Evolutionary conservation across 2,329 filamentous ascomycete species (phyloP).

Genomic region (Trichoderma afroharzianum): DNA sequence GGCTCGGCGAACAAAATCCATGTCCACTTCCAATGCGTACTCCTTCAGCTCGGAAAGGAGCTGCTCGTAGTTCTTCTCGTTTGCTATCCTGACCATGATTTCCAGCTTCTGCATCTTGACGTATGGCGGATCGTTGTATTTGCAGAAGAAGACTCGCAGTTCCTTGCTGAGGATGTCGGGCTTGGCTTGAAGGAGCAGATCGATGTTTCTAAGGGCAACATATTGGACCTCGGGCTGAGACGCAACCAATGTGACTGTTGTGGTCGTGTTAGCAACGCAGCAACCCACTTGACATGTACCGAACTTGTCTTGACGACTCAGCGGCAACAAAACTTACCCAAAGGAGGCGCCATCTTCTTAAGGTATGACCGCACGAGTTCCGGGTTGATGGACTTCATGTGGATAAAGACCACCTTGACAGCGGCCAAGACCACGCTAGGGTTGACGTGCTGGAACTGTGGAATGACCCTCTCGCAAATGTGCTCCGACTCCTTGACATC

Average conservation of each 20-base stretch:
- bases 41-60: constrained; percentile 92
- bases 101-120: constrained; percentile 97
- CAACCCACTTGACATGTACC: neutral
- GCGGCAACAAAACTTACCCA: constrained; percentile 55
- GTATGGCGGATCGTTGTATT: constrained; percentile 98
- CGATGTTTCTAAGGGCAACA: constrained; percentile 92
- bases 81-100: constrained; percentile 98
- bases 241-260: constrained; percentile 83
- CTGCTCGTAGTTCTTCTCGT: constrained; percentile 94
- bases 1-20: constrained; percentile 94
- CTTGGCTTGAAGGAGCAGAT: constrained; percentile 90
- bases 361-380: constrained; percentile 81
- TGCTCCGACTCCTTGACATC: constrained; percentile 96
- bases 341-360: constrained; percentile 97
- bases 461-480: constrained; percentile 92
- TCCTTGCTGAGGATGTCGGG: constrained; percentile 97
- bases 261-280: neutral
- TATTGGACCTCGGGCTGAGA: constrained; percentile 97
- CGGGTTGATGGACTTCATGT: constrained; percentile 80
- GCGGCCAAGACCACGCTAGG: constrained; percentile 95
- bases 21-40: constrained; percentile 96
- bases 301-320: neutral
- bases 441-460: constrained; percentile 98
- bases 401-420: constrained; percentile 94
- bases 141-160: constrained; percentile 98